These are phyloP conservation scores for Melaleuca alternifolia DNA, from an alignment of 345 rosid species.

Conservation along the genomic window DNA sequence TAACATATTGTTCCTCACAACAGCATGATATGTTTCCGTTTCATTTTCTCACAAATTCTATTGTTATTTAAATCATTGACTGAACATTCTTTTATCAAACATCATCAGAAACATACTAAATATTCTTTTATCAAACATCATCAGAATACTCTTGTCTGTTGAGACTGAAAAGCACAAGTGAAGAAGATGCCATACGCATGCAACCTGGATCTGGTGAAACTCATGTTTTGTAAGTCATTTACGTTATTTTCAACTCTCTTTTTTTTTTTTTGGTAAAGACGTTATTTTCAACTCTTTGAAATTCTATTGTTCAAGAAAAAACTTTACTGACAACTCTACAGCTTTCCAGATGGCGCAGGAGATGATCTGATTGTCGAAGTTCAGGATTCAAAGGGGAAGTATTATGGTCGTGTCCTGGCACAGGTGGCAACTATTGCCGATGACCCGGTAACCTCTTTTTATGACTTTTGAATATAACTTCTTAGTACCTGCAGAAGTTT, in stretches of 20 bases:
- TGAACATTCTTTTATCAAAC: not conserved
- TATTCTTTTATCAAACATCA: no score
- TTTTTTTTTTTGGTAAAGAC: no score
- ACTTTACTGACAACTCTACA: slow-evolving; percentile 29
- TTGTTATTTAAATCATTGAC: not conserved
- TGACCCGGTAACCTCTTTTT: slow-evolving; percentile 36
- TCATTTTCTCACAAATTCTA: not conserved
- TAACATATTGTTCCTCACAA: not conserved
- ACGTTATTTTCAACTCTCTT: not conserved
- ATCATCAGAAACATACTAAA: slow-evolving; percentile 65
- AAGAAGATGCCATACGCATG: slow-evolving; percentile 70
- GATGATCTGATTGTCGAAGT: slow-evolving; percentile 92
- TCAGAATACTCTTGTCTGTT: slow-evolving; percentile 62
- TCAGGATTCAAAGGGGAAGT: slow-evolving; percentile 74
- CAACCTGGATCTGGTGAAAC: slow-evolving; percentile 96
- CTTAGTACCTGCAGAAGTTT: not conserved
- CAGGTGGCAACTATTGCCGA: slow-evolving; percentile 68
- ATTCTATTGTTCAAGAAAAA: not conserved
- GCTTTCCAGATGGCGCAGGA: slow-evolving; percentile 93
- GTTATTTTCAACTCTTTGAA: slow-evolving; percentile 2
- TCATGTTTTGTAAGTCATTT: slow-evolving; percentile 73
- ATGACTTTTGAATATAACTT: not conserved
- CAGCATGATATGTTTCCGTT: not conserved
- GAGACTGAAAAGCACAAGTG: slow-evolving; percentile 74
- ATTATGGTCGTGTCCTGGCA: slow-evolving; percentile 82